Evolutionary conservation across 1,139 yeast species (phyloP).

Genomic region (Yamadazyma pseudoaaseri): DNA sequence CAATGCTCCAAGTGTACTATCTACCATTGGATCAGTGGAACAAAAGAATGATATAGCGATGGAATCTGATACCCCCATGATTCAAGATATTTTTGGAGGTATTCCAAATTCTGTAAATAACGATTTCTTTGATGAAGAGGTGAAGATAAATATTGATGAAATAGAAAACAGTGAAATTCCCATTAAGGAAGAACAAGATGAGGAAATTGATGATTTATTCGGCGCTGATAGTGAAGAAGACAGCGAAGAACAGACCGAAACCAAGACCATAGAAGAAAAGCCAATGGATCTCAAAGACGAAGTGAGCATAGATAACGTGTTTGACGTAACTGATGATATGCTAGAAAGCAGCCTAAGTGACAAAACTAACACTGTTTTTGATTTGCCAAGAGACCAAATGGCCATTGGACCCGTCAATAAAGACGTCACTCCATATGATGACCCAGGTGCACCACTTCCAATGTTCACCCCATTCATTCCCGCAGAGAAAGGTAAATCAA

Average conservation of each 20-base stretch:
- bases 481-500: slow-evolving; percentile 15
- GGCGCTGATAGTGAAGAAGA: slow-evolving; percentile 31
- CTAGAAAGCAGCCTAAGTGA: neutral
- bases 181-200: slow-evolving; percentile 30
- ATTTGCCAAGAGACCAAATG: slow-evolving; percentile 61
- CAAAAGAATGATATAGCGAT: slow-evolving; percentile 18
- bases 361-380: slow-evolving; percentile 22
- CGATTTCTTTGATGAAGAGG: slow-evolving; percentile 14
- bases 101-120: slow-evolving; percentile 21
- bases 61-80: slow-evolving; percentile 18
- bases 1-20: slow-evolving; percentile 27
- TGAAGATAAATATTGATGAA: slow-evolving; percentile 9
- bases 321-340: slow-evolving; percentile 2
- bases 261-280: neutral
- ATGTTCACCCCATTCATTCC: slow-evolving; percentile 56
- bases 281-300: neutral
- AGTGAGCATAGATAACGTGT: slow-evolving; percentile 3
- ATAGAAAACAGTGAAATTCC: slow-evolving; percentile 31
- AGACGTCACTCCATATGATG: slow-evolving; percentile 55
- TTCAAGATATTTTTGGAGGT: slow-evolving; percentile 23
- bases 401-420: slow-evolving; percentile 23
- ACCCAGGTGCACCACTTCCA: slow-evolving; percentile 74
- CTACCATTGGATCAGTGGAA: slow-evolving; percentile 28
- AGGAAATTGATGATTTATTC: slow-evolving; percentile 40
- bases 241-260: slow-evolving; percentile 5